These are phyloP conservation scores for Raffaelea albimanens DNA, from an alignment of 2,329 filamentous ascomycete species.

Conservation along the genomic window DNA sequence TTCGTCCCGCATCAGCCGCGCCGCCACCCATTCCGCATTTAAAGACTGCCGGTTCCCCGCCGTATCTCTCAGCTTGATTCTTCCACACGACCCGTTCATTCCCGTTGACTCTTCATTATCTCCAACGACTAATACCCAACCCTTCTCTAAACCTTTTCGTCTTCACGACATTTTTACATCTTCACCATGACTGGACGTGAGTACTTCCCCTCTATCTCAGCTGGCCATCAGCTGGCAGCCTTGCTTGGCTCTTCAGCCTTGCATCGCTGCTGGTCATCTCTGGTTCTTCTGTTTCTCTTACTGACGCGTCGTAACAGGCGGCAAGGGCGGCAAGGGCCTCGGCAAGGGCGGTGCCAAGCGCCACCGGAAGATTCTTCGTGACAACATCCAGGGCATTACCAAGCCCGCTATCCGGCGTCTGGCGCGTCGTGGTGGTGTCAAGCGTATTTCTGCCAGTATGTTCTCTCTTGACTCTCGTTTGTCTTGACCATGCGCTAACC, in stretches of 20 bases:
- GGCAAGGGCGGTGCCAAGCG: conserved; percentile 98
- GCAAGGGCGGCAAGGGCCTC: conserved; percentile 95
- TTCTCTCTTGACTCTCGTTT: conserved; percentile 12
- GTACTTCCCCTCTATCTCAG: conserved; percentile 11
- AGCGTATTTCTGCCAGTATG: conserved; percentile 96
- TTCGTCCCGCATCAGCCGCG: conserved; percentile 9
- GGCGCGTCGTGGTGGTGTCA: conserved; percentile 97
- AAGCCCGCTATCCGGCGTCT: conserved; percentile 98
- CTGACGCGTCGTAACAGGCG: conserved; percentile 46
- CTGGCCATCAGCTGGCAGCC: no score
- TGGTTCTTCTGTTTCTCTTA: conserved; percentile 24
- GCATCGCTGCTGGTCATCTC: conserved; percentile 20
- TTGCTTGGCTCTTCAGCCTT: neutral
- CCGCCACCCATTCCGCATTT: conserved; percentile 13
- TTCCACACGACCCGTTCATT: neutral
- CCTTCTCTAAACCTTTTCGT: neutral
- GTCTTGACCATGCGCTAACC: neutral
- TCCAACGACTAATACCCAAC: neutral
- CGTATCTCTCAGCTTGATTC: conserved; percentile 1
- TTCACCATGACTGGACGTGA: conserved; percentile 27
- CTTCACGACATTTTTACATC: neutral
- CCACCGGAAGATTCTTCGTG: conserved; percentile 97
- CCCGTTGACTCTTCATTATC: neutral
- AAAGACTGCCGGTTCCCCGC: conserved; percentile 8
- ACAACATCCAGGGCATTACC: conserved; percentile 99